phyloP scores from a whole-genome alignment of 75 land plant genomes.

The Selaginella tamariscina region DNA sequence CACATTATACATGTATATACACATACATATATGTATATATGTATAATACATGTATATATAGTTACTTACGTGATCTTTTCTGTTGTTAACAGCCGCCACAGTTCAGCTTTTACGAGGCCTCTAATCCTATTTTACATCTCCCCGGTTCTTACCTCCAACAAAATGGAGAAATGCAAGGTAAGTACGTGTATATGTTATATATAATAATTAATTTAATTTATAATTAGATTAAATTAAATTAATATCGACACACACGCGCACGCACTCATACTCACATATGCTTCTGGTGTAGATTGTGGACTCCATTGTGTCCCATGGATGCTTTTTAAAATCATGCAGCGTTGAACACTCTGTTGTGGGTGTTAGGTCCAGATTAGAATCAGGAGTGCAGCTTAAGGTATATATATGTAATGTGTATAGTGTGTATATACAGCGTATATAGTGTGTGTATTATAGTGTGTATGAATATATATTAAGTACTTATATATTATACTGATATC shows the following conservation, averaged over 20 bases:
- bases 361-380: conserved; percentile 63
- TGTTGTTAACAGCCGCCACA: conserved; percentile 54
- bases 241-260: not conserved
- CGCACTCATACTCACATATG: not conserved
- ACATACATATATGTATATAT: too few relatives aligned
- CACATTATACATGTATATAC: not conserved
- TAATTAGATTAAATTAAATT: not conserved
- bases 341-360: conserved; percentile 80
- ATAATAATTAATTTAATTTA: not conserved
- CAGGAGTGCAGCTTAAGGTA: conserved; percentile 65
- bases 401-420: too few relatives aligned
- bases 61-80: too few relatives aligned
- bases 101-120: conserved; percentile 81
- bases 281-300: conserved; percentile 46
- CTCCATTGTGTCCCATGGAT: conserved; percentile 94
- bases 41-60: too few relatives aligned
- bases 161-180: conserved; percentile 92
- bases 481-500: too few relatives aligned
- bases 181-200: not conserved
- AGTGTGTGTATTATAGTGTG: too few relatives aligned
- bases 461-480: too few relatives aligned
- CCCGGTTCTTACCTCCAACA: conserved; percentile 85
- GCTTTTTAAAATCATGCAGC: conserved; percentile 55
- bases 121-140: conserved; percentile 87
- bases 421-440: too few relatives aligned